Conservation (phyloP, 2,329 filamentous ascomycete species). For the Moelleriella libera region DNA sequence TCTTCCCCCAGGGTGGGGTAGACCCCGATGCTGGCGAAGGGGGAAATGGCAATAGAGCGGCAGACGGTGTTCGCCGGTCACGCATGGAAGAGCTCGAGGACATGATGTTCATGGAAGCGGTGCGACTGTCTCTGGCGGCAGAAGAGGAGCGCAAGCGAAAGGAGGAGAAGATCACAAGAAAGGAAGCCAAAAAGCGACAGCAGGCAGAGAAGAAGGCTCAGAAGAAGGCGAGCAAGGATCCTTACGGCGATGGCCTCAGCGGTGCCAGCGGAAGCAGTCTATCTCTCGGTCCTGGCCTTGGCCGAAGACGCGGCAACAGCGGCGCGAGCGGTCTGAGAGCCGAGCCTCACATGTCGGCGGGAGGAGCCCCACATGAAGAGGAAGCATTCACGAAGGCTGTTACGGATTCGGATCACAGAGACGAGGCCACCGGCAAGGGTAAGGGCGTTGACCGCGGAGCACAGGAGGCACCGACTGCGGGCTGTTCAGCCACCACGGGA, state of each 20-base stretch:
- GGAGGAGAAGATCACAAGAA: conserved; percentile 39
- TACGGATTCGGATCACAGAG: conserved; percentile 14
- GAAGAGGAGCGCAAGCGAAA: conserved; percentile 88
- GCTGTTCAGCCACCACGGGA: conserved; percentile 17
- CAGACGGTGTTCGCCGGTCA: conserved; percentile 19
- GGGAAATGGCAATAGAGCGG: conserved; percentile 7
- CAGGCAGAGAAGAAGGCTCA: conserved; percentile 72
- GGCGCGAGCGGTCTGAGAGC: conserved; percentile 43
- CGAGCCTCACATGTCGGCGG: conserved; percentile 30
- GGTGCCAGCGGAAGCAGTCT: conserved; percentile 48
- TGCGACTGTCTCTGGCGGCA: conserved; percentile 75
- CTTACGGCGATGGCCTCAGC: conserved; percentile 19
- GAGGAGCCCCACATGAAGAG: conserved; percentile 22
- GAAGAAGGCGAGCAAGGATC: conserved; percentile 39
- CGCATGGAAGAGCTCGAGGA: conserved; percentile 85
- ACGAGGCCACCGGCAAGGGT: conserved; percentile 39
- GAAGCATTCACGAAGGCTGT: conserved; percentile 6
- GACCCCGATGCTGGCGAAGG: conserved; percentile 13
- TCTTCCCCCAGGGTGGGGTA: conserved; percentile 2
- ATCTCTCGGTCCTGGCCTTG: conserved; percentile 46
- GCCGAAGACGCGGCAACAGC: conserved; percentile 45
- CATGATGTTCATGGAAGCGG: conserved; percentile 97
- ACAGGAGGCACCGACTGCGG: conserved; percentile 10
- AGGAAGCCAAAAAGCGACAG: conserved; percentile 72
- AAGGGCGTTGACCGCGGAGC: conserved; percentile 50